Percentiles rank a stretch among this genome's conserved stretches.
These are phyloP conservation scores for Endothia cerciana DNA, from an alignment of 2,329 filamentous ascomycete species.

Conservation along the genomic window DNA sequence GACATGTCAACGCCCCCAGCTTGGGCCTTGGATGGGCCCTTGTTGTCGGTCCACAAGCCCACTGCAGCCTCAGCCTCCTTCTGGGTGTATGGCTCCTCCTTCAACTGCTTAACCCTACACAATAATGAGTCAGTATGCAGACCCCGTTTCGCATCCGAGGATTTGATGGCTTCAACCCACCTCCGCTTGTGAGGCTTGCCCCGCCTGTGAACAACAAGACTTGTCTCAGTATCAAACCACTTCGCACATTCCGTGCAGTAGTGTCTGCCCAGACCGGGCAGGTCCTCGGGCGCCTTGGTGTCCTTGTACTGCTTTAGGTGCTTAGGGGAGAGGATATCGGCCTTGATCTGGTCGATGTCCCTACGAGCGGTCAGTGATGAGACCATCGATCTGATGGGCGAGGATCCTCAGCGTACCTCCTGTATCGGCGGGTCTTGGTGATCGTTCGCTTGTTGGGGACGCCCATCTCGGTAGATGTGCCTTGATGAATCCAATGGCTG, in stretches of 20 bases:
- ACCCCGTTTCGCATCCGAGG: neutral
- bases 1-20: slow-evolving; percentile 47
- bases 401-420: slow-evolving; percentile 52
- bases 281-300: slow-evolving; percentile 80
- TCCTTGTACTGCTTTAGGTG: slow-evolving; percentile 81
- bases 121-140: slow-evolving; percentile 29
- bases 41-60: slow-evolving; percentile 73
- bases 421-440: slow-evolving; percentile 74
- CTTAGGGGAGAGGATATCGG: slow-evolving; percentile 76
- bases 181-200: slow-evolving; percentile 94
- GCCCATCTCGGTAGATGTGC: slow-evolving; percentile 59
- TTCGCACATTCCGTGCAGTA: slow-evolving; percentile 96
- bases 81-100: slow-evolving; percentile 84
- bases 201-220: slow-evolving; percentile 74
- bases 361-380: slow-evolving; percentile 48
- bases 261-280: slow-evolving; percentile 81
- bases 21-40: slow-evolving; percentile 46
- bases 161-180: slow-evolving; percentile 46
- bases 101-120: slow-evolving; percentile 75
- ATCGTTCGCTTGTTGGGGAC: slow-evolving; percentile 68
- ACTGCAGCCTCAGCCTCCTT: slow-evolving; percentile 82
- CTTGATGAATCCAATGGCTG: neutral
- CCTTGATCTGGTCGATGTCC: slow-evolving; percentile 90
- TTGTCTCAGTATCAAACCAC: slow-evolving; percentile 88
- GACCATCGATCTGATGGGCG: slow-evolving; percentile 3